Evolutionary conservation across 2,329 filamentous ascomycete species (phyloP).

Genomic region (Paracoccidioides brasiliensis): DNA sequence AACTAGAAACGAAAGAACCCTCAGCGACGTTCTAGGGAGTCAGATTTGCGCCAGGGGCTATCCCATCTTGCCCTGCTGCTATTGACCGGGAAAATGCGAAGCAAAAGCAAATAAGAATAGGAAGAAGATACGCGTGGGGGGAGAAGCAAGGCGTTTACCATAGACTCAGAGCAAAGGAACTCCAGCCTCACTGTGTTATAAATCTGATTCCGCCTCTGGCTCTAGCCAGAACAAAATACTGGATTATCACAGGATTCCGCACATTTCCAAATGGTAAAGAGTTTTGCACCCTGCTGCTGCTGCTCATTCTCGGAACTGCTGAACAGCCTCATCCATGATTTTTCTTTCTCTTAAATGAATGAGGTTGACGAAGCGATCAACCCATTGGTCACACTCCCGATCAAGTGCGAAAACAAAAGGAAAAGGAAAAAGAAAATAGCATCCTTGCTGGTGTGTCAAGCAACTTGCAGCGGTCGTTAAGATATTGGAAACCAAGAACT

Average conservation of each 20-base stretch:
- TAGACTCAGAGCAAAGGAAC: neutral
- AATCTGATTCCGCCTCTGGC: too few species aligned
- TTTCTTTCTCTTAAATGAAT: too few species aligned
- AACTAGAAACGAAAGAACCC: conserved; percentile 4
- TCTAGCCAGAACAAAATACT: too few species aligned
- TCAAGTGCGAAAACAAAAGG: neutral
- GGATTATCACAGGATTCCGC: too few species aligned
- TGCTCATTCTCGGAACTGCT: too few species aligned
- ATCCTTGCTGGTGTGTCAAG: neutral
- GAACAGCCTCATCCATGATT: too few species aligned
- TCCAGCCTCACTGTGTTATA: too few species aligned
- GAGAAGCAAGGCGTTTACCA: neutral
- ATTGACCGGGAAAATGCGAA: neutral
- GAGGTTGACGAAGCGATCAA: too few species aligned
- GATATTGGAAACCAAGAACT: neutral
- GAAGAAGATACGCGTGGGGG: neutral
- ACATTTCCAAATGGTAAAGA: too few species aligned
- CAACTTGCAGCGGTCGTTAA: neutral
- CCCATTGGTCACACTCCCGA: too few species aligned
- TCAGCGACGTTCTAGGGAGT: neutral
- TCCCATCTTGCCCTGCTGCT: neutral
- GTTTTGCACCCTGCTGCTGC: too few species aligned
- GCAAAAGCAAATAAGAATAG: neutral
- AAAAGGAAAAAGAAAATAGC: neutral
- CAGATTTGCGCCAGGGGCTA: neutral